Evolutionary conservation across 495 filamentous ascomycete genomes (phyloP), one percentile per base, ranked within the genome.

Genomic region (Tuber brumale): DNA sequence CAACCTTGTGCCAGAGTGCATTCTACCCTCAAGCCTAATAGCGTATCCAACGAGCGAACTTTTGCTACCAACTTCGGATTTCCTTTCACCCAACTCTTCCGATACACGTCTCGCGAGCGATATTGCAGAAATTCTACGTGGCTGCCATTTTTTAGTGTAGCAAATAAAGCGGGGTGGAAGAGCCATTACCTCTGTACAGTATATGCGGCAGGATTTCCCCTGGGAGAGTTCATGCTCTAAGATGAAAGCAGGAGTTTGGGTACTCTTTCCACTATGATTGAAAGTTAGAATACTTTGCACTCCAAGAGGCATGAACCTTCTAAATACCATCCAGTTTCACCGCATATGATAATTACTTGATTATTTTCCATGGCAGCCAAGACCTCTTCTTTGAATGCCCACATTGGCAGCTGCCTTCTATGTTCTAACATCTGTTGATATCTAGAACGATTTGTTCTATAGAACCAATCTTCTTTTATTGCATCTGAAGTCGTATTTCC

Each of bases 111-210:
- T 88, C 35, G 95, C 95, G 42, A 99, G 86, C 23, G 95, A 97
- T 37, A 98, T 93, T 10, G 95, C 95, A 7, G 95, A 99, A 76
- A 99, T 99, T 82, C 95, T 89, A 18, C 95, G 90, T n/a, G 95
- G 95, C 82, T 83, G 72, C 48, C 31, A 43, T 46, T 44, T 16
- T 42, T 81, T 77, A 80, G 61, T 39, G 7, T 35, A 23, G 46
- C 19, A 6, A 2, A 19, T 18, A 31, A 51, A 45, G 39, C 42
- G 35, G n/a, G n/a, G 44, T 51, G 18, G 0, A 73, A 70, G 31
- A 35, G 45, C 8, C 35, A 66, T 35, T 69, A 81, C 80, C 69
- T 98, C 93, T 0, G 95, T 97, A 82, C 94, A 96, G 83, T 94
- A 97, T 27, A 99, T 90, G 82, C 95, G 97, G 85, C 94, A 97